These are phyloP conservation scores for Oryza longistaminata DNA, from an alignment of 176 grass and related monocot species.

Conservation along the genomic window DNA sequence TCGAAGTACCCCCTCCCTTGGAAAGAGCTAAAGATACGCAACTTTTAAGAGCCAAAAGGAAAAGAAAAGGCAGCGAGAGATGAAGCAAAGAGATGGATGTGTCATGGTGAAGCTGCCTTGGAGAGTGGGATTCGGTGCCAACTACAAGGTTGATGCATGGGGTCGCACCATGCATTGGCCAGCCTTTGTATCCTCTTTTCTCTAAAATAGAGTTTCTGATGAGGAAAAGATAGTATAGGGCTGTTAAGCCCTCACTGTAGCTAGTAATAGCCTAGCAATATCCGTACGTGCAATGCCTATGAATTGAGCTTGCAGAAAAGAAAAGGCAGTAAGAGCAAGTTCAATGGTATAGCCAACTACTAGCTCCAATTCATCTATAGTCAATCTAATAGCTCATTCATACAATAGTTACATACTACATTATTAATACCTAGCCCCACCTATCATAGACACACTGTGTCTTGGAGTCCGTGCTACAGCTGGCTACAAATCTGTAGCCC, in stretches of 20 bases:
- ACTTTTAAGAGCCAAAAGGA: slow-evolving; percentile 66
- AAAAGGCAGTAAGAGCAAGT: slow-evolving; percentile 43
- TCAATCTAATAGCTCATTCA: too few relatives aligned
- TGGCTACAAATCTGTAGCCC: too few relatives aligned
- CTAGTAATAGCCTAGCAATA: slow-evolving; percentile 55
- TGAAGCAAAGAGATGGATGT: slow-evolving; percentile 45
- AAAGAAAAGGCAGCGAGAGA: slow-evolving; percentile 29
- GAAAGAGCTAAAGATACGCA: slow-evolving; percentile 78
- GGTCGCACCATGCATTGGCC: slow-evolving; percentile 46
- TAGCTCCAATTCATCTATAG: too few relatives aligned
- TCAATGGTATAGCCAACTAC: too few relatives aligned
- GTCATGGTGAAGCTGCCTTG: slow-evolving; percentile 69
- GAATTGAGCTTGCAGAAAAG: slow-evolving; percentile 24
- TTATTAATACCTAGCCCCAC: too few relatives aligned
- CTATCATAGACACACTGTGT: too few relatives aligned
- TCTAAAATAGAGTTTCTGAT: slow-evolving; percentile 50
- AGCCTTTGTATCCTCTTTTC: slow-evolving; percentile 45
- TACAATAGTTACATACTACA: too few relatives aligned
- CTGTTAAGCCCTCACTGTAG: slow-evolving; percentile 45
- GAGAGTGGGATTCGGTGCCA: slow-evolving; percentile 72
- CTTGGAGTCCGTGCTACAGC: too few relatives aligned
- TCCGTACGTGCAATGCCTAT: slow-evolving; percentile 44
- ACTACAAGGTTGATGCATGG: slow-evolving; percentile 73
- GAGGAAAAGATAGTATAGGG: slow-evolving; percentile 45
- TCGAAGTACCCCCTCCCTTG: slow-evolving; percentile 49